These are phyloP conservation scores for Panellus pusillus DNA, from an alignment of 768 basidiomycete genomes.

Conservation along the genomic window DNA sequence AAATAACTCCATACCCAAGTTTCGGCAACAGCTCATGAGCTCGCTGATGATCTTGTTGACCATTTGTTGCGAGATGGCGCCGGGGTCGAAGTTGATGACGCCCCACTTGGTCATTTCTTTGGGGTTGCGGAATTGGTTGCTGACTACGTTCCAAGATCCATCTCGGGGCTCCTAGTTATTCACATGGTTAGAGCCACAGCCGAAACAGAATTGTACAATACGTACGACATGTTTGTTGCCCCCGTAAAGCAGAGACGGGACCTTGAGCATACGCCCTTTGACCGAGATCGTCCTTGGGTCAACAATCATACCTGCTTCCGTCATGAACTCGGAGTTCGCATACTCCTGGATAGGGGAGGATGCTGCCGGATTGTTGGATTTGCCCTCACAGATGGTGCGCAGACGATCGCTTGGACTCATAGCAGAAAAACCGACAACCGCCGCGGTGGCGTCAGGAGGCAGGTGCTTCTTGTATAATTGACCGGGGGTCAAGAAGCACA, in stretches of 20 bases:
- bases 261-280: constrained; percentile 9
- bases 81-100: constrained; percentile 17
- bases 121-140: not conserved
- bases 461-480: constrained; percentile 43
- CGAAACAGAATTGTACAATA: constrained; percentile 19
- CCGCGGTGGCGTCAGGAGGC: constrained; percentile 30
- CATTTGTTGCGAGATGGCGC: not conserved
- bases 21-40: not conserved
- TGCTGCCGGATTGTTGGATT: not conserved
- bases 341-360: constrained; percentile 16
- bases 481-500: constrained; percentile 34
- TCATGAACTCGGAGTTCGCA: constrained; percentile 16
- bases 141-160: constrained; percentile 23
- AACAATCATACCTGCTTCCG: constrained; percentile 28
- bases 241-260: constrained; percentile 6
- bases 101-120: constrained; percentile 10
- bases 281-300: constrained; percentile 5
- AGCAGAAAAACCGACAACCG: constrained; percentile 38
- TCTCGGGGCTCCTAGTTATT: constrained; percentile 8
- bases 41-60: not conserved
- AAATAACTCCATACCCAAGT: constrained; percentile 1
- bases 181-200: not conserved
- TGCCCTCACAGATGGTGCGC: constrained; percentile 4
- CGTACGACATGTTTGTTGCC: constrained; percentile 20
- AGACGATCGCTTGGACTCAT: constrained; percentile 37